Conservation (phyloP, 2,329 filamentous ascomycete genomes). For the Diatrype stigma region DNA sequence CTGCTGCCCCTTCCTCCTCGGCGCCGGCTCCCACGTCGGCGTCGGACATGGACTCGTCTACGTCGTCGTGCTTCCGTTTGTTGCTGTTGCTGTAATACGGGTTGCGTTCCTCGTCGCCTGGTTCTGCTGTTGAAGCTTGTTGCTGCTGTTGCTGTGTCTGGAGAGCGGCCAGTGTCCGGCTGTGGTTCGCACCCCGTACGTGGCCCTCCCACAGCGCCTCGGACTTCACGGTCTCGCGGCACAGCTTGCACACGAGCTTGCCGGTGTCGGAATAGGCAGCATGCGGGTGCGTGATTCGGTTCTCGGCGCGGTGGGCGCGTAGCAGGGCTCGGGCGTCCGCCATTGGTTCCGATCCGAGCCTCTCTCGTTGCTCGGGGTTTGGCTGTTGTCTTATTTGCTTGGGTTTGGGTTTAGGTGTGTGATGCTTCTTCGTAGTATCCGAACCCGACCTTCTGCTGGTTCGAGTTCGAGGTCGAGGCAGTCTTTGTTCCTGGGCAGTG, state of each 20-base stretch:
- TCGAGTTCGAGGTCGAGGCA: too few species aligned
- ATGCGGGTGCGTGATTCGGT: conserved; percentile 67
- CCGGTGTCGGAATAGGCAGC: conserved; percentile 65
- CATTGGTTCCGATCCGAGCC: conserved; percentile 48
- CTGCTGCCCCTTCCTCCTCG: conserved; percentile 5
- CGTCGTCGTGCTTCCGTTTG: conserved; percentile 27
- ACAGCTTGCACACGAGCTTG: conserved; percentile 64
- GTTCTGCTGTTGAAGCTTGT: too few species aligned
- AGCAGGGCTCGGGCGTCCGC: conserved; percentile 76
- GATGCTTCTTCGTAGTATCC: too few species aligned
- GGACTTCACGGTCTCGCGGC: conserved; percentile 59
- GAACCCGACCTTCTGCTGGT: too few species aligned
- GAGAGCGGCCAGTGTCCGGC: conserved; percentile 27
- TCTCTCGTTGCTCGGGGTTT: too few species aligned
- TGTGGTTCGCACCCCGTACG: conserved; percentile 45
- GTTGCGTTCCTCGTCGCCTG: conserved; percentile 7
- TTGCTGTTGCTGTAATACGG: conserved; percentile 9
- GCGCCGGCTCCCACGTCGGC: conserved; percentile 26
- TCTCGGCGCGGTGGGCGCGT: conserved; percentile 70
- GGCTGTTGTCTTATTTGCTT: too few species aligned
- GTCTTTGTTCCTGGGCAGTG: too few species aligned
- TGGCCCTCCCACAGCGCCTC: conserved; percentile 67
- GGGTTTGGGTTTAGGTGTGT: too few species aligned
- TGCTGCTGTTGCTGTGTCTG: conserved; percentile 18
- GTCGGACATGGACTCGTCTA: conserved; percentile 25